Base-by-base conservation (phyloP, 495 filamentous ascomycete species). In the Penicillium cinerascens region DNA sequence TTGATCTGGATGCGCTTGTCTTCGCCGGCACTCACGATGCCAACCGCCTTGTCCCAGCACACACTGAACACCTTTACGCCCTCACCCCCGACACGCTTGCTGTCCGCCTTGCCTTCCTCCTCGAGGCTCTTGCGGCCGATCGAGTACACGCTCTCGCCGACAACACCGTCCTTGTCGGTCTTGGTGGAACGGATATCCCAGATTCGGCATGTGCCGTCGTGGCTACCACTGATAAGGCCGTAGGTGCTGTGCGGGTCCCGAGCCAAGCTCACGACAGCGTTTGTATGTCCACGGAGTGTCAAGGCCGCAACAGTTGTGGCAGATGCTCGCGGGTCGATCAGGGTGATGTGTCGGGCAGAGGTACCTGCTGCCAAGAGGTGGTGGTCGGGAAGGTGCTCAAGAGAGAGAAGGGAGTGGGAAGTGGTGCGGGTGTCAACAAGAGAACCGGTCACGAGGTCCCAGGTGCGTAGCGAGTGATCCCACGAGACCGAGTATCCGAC, bases 1-100 rank as follows among this genome's bases (percentile, higher is more conserved):
- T 98, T 95, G 52, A 97, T 83, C 74, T 97, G 95, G 56, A 97
- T 85, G 74, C 80, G 81, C 74, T 88, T 91, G 68, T 98, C 93
- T 80, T 96, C 91, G 11, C 91, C 89, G 6, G 75, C 91, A 68
- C 88, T 95, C 20, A 97, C 86, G 67, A 98, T 96, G 7, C 93
- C 93, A 38, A 95, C 77, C 17, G 77, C 75, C 57, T 72, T 71
- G 72, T 96, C 89, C 93, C 93, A 98, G 59, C 76, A 82, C 6
- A 97, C 89, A 16, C 84, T 81, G 74, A 97, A 95, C 40, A 98
- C 91, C 79, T 95, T 95, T 42, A 84, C 81, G 35, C 89, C 89
- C 38, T 95, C 89, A 20, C 89, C 89, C 21, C 79, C 82, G 13
- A 78, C 74, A 25, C 72, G 72, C 60, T 75, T 74, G 62, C 77